Evolutionary conservation across 2,329 filamentous ascomycete species (phyloP), one percentile per base, ranked within the genome.

Genomic region (Trichoderma atrobrunneum): DNA sequence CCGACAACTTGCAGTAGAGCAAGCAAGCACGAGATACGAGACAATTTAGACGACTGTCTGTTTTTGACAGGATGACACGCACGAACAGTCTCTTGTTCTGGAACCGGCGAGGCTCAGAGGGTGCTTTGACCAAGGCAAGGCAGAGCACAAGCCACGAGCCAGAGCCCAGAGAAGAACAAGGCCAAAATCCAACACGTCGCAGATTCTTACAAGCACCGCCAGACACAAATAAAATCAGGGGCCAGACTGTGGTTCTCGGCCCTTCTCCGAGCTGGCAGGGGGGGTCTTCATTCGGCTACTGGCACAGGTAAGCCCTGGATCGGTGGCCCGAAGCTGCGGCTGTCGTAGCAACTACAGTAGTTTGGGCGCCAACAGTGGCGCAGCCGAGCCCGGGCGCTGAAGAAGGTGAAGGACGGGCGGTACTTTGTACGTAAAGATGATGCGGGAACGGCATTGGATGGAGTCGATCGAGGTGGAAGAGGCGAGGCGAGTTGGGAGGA

Each of bases 361-460:
- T 61, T 57, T 70, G 56, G 66, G 56, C 66, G 56, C 66, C 66
- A 69, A 61, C 36, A 34, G 66, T 70, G 66, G 66, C 66, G 66
- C 66, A 70, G 66, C 39, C 39, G 43, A 26, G 66, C 28, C n/a
- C 21, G 48, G 18, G 18, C 30, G 54, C 32, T n/a, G 65, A 24
- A 34, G 57, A 32, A 32, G 28, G 2, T 14, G 28, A 21, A 21
- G 56, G n/a, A 24, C 12, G 62, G 14, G 8, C 39, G 39, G 39
- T n/a, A 43, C 16, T 43, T 43, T 43, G 39, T 54, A 51, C 39
- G 39, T 54, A 60, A 34, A 30, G 26, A 61, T 34, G 66, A 70
- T 62, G 66, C 11, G n/a, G 16, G 7, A 14, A 30, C 5, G 24
- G 39, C 39, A 43, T 43, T 43, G 39, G 39, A 43, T 43, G 39